Conservation (phyloP, 1,284 basidiomycete genomes). For the Irpex lacteus region DNA sequence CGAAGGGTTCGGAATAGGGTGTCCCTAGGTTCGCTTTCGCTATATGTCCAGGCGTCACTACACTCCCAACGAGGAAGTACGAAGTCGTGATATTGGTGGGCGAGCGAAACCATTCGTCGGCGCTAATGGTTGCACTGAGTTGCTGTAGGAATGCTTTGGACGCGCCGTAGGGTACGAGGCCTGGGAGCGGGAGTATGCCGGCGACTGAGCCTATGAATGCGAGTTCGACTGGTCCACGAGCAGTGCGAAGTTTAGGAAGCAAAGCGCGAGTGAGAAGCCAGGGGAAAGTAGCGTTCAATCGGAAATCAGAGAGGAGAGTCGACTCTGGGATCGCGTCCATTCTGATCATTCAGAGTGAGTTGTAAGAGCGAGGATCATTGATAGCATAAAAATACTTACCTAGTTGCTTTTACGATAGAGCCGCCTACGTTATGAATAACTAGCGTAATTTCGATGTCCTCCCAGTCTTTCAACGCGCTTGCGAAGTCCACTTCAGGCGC, state of each 20-base stretch:
- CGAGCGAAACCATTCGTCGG: constrained; percentile 5
- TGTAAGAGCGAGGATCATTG: background rate
- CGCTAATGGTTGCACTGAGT: constrained; percentile 1
- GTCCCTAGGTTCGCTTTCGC: background rate
- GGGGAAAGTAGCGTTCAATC: constrained; percentile 4
- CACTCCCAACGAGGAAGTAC: background rate
- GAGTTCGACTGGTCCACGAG: constrained; percentile 8
- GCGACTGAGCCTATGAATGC: constrained; percentile 12
- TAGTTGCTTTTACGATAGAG: background rate
- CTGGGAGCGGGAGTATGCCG: background rate
- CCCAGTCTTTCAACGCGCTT: constrained; percentile 1
- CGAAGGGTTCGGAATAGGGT: constrained; percentile 12
- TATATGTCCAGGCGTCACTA: constrained; percentile 2
- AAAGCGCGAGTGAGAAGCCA: constrained; percentile 8
- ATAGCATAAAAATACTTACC: background rate
- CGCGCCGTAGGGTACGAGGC: constrained; percentile 7
- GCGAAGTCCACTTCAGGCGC: constrained; percentile 7
- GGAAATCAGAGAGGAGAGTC: constrained; percentile 6
- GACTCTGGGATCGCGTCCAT: constrained; percentile 9
- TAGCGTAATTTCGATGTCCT: constrained; percentile 11
- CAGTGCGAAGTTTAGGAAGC: constrained; percentile 11
- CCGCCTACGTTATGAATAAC: constrained; percentile 12
- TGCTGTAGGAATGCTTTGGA: constrained; percentile 11
- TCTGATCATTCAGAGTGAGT: background rate
- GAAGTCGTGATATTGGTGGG: background rate